Evolutionary conservation across 805 yeast species (phyloP).

Genomic region (Kazachstania kunashirensis): DNA sequence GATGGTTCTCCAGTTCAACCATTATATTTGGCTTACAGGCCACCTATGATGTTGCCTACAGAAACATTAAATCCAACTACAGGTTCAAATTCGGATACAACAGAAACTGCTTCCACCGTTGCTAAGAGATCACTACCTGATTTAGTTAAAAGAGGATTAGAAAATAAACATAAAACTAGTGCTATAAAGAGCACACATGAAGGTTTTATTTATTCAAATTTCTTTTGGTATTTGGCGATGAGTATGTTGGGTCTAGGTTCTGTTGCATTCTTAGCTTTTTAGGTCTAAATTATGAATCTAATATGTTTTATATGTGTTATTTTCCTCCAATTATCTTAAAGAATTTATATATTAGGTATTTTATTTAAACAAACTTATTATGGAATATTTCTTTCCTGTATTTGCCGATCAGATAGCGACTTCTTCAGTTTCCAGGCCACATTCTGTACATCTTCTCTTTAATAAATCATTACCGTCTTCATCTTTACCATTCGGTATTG

Average conservation of each 20-base stretch:
- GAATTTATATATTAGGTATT: too few species aligned
- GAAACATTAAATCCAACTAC: constrained; percentile 76
- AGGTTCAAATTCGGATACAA: constrained; percentile 24
- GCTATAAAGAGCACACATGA: constrained; percentile 35
- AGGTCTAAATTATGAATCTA: too few species aligned
- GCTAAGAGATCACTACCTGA: constrained; percentile 31
- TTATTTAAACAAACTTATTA: too few species aligned
- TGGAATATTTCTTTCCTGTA: too few species aligned
- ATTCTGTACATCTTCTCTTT: constrained; percentile 58
- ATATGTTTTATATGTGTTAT: too few species aligned
- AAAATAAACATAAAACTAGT: constrained; percentile 68
- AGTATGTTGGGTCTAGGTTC: constrained; percentile 25
- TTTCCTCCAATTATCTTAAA: too few species aligned
- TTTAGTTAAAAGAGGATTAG: constrained; percentile 61
- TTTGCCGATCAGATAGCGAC: too few species aligned
- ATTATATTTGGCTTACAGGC: constrained; percentile 80
- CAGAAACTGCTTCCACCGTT: constrained; percentile 17
- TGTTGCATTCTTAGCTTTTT: constrained; percentile 17
- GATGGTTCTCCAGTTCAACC: constrained; percentile 82
- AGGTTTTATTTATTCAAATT: constrained; percentile 11
- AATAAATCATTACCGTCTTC: constrained; percentile 35
- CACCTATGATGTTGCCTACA: constrained; percentile 96
- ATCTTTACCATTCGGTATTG: constrained; percentile 35
- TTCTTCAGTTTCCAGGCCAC: constrained; percentile 82
- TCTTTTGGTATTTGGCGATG: constrained; percentile 22